phyloP scores from a whole-genome alignment of 495 filamentous ascomycete species.

The Trichoderma virens region DNA sequence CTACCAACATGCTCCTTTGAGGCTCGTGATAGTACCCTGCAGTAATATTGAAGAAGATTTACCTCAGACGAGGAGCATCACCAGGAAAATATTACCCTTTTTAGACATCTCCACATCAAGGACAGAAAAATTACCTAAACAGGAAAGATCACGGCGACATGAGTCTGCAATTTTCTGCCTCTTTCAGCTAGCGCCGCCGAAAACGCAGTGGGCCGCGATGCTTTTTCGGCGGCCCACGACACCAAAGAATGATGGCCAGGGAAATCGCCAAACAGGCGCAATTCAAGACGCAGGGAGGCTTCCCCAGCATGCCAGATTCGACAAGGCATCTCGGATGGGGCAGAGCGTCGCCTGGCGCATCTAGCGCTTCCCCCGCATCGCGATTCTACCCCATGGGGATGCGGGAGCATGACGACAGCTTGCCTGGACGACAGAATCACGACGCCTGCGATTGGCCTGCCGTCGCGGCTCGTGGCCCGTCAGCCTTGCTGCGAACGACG shows the following conservation, averaged over 20 bases:
- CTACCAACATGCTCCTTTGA: too few relatives aligned
- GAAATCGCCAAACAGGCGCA: background rate
- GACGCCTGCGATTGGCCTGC: background rate
- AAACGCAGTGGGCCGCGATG: background rate
- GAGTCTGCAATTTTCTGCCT: background rate
- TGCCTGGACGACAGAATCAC: background rate
- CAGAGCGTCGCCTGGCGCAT: background rate
- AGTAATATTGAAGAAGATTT: too few relatives aligned
- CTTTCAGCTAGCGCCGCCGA: background rate
- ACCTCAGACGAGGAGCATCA: too few relatives aligned
- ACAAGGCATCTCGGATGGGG: conserved; percentile 2
- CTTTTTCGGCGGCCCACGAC: conserved; percentile 5
- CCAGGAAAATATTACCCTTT: background rate
- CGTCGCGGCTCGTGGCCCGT: background rate
- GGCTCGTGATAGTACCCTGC: too few relatives aligned
- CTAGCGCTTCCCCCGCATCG: conserved; percentile 4
- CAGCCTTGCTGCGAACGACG: background rate
- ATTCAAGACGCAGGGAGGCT: background rate
- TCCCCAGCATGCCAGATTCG: background rate
- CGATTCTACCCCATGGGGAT: conserved; percentile 1
- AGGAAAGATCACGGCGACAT: background rate
- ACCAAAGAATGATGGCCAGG: background rate
- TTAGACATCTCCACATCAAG: background rate
- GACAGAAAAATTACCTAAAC: background rate
- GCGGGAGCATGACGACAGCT: background rate